A percentile compares a stretch with the other conserved stretches of the same genome.
These are phyloP conservation scores for Rhizopus microsporus DNA, from an alignment of 371 early-diverging fungal species.

Conservation along the genomic window DNA sequence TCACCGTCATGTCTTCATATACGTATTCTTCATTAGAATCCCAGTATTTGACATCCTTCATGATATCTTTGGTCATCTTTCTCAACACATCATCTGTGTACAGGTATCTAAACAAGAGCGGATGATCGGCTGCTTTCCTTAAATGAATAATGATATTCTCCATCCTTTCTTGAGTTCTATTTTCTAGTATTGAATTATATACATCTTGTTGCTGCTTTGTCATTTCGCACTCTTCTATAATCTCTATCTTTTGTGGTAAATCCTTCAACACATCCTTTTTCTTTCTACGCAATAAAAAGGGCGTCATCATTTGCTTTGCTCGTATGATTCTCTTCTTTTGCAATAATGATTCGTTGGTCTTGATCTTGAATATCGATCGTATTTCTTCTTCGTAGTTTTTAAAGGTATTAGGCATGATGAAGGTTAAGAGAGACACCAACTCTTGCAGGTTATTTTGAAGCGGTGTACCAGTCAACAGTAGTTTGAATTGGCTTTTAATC, in stretches of 20 bases:
- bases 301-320: conserved; percentile 77
- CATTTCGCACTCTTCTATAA: conserved; percentile 51
- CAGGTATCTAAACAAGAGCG: conserved; percentile 70
- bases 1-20: conserved; percentile 82
- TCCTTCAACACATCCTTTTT: conserved; percentile 73
- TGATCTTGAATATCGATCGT: conserved; percentile 58
- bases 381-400: conserved; percentile 58
- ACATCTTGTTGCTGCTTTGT: conserved; percentile 40
- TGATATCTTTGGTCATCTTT: conserved; percentile 69
- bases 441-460: conserved; percentile 91
- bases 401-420: conserved; percentile 92
- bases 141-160: conserved; percentile 78
- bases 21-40: conserved; percentile 76
- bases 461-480: conserved; percentile 77
- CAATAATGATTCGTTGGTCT: conserved; percentile 35
- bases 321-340: conserved; percentile 58
- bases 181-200: conserved; percentile 47
- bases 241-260: conserved; percentile 63
- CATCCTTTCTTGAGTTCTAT: conserved; percentile 38
- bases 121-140: conserved; percentile 87
- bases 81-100: conserved; percentile 60
- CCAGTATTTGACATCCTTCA: conserved; percentile 49
- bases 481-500: conserved; percentile 58
- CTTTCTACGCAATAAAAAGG: conserved; percentile 77
- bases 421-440: conserved; percentile 81